phyloP scores from a whole-genome alignment of 148 eudicot genomes.

The Fagopyrum esculentum region DNA sequence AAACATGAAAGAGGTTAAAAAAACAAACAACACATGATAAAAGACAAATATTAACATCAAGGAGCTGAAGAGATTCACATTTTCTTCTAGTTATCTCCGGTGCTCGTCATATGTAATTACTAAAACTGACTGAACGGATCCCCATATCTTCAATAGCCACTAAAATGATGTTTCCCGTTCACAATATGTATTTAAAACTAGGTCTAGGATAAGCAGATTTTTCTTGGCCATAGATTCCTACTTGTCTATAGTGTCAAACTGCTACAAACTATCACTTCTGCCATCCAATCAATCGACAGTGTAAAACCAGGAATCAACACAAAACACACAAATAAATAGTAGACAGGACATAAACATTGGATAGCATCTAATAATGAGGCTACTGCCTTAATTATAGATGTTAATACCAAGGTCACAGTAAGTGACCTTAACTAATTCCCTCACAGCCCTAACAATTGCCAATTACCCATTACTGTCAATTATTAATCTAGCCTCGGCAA shows the following conservation, averaged over 20 bases:
- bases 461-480: no score
- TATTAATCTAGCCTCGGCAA: no score
- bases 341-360: no score
- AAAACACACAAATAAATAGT: no score
- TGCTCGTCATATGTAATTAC: not conserved
- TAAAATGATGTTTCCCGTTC: not conserved
- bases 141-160: slow-evolving; percentile 5
- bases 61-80: not conserved
- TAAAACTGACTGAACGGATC: not conserved
- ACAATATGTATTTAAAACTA: not conserved
- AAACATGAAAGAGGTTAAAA: not conserved
- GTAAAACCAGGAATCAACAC: no score
- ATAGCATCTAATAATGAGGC: no score
- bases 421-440: no score
- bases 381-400: no score
- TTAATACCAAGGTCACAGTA: no score
- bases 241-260: not conserved
- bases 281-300: not conserved
- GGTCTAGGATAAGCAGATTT: not conserved
- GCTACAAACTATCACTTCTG: not conserved
- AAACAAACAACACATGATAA: not conserved
- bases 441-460: no score
- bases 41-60: not conserved
- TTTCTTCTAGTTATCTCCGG: not conserved
- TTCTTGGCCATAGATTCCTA: not conserved